Evolutionary conservation across 192 early-diverging fungal species (phyloP).

Genomic region (Chytriomyces sp.): DNA sequence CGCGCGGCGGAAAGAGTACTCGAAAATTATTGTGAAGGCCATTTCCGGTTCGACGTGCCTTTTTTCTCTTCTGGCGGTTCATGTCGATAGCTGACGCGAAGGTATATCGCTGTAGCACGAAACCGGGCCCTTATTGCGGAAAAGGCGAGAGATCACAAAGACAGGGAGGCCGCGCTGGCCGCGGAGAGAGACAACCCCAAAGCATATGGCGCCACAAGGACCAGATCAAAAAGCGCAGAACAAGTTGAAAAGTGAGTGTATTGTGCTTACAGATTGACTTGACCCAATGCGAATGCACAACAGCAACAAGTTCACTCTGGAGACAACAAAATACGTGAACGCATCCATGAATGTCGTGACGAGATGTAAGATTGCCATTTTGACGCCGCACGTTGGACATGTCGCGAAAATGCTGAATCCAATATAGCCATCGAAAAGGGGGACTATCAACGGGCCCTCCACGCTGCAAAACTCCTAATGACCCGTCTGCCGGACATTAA

Average conservation of each 20-base stretch:
- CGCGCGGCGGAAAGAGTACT: conserved; percentile 45
- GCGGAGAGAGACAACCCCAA: background rate
- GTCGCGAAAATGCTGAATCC: background rate
- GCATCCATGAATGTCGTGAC: conserved; percentile 36
- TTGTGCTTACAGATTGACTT: background rate
- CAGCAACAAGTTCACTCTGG: conserved; percentile 21
- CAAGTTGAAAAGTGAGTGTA: background rate
- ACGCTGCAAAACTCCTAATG: conserved; percentile 15
- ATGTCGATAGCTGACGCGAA: too few species aligned
- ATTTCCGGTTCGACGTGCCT: conserved; percentile 25
- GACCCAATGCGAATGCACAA: background rate
- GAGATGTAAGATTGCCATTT: conserved; percentile 13
- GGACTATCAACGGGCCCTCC: conserved; percentile 16
- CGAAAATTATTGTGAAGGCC: conserved; percentile 20
- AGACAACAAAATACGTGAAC: conserved; percentile 31
- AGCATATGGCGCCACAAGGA: background rate
- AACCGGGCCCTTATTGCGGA: conserved; percentile 22
- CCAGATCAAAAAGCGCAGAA: background rate
- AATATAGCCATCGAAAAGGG: conserved; percentile 22
- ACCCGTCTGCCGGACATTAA: conserved; percentile 19
- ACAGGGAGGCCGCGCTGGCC: background rate
- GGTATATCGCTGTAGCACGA: too few species aligned
- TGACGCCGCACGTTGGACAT: background rate
- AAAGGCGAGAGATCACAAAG: conserved; percentile 14
- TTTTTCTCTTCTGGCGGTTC: too few species aligned